These are phyloP conservation scores for Juglanconis oblonga DNA, from an alignment of 2,329 filamentous ascomycete genomes.

Conservation along the genomic window DNA sequence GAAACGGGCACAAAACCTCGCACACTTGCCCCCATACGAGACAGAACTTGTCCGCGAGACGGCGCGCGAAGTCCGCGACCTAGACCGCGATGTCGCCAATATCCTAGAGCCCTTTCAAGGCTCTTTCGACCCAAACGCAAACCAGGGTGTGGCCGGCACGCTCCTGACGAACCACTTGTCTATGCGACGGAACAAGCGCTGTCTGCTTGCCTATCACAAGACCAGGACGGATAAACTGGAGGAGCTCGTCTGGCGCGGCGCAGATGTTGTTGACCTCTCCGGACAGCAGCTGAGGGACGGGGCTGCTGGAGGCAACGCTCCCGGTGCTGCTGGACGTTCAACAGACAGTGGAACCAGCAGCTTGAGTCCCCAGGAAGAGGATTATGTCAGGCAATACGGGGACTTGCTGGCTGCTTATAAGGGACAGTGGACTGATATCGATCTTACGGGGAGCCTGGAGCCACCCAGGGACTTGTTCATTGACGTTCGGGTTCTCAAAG, in stretches of 20 bases:
- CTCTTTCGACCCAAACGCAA: conserved; percentile 78
- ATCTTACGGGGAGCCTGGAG: conserved; percentile 88
- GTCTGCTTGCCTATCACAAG: conserved; percentile 88
- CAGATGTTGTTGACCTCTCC: conserved; percentile 73
- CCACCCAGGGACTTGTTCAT: conserved; percentile 96
- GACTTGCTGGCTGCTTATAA: conserved; percentile 95
- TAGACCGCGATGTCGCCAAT: conserved; percentile 79
- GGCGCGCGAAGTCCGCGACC: conserved; percentile 86
- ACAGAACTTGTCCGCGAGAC: conserved; percentile 85
- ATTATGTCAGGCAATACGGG: conserved; percentile 88
- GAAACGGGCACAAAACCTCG: conserved; percentile 85
- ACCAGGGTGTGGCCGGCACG: conserved; percentile 82
- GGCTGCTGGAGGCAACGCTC: conserved; percentile 29
- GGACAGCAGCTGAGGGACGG: conserved; percentile 51
- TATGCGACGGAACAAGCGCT: conserved; percentile 95
- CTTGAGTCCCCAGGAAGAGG: conserved; percentile 91
- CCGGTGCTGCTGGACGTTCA: conserved; percentile 29
- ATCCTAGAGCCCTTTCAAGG: conserved; percentile 81
- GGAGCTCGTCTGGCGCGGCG: conserved; percentile 87
- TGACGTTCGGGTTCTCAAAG: conserved; percentile 91
- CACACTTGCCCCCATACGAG: conserved; percentile 86
- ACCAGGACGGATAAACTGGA: conserved; percentile 89
- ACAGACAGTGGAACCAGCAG: conserved; percentile 64
- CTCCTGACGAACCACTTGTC: conserved; percentile 90
- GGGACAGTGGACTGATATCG: conserved; percentile 96